Evolutionary conservation across 441 rosid genomes (phyloP).

Genomic region (Francoa sonchifolia): DNA sequence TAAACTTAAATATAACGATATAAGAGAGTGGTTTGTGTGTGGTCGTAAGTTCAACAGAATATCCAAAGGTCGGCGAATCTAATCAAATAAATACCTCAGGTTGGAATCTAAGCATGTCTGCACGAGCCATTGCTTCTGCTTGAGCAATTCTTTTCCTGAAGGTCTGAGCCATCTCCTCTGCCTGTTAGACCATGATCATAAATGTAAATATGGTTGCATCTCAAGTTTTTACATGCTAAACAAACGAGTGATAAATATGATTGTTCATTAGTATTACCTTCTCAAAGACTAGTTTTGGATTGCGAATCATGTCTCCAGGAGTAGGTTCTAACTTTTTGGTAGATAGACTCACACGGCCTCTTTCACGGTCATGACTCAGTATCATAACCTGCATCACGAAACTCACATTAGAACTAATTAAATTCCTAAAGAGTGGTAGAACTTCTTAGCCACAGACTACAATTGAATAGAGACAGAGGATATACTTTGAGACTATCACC

Average conservation of each 20-base stretch:
- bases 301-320: constrained; percentile 97
- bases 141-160: constrained; percentile 96
- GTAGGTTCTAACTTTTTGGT: constrained; percentile 96
- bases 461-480: neutral
- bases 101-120: constrained; percentile 95
- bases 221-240: neutral
- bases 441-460: constrained; percentile 2
- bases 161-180: constrained; percentile 98
- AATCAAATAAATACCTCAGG: constrained; percentile 49
- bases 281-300: constrained; percentile 93
- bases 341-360: constrained; percentile 95
- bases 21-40: no score
- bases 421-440: neutral
- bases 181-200: constrained; percentile 27
- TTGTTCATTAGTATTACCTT: no score
- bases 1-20: no score
- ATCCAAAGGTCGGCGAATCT: neutral
- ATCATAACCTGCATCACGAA: constrained; percentile 61
- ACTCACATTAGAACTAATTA: neutral
- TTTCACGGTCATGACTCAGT: constrained; percentile 91
- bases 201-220: neutral
- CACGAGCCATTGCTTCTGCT: constrained; percentile 99
- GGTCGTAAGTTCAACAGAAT: no score
- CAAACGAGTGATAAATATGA: no score
- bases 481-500: constrained; percentile 85